Base-by-base conservation (phyloP, 2,329 filamentous ascomycete genomes). In the Ophiostoma novo-ulmi region DNA sequence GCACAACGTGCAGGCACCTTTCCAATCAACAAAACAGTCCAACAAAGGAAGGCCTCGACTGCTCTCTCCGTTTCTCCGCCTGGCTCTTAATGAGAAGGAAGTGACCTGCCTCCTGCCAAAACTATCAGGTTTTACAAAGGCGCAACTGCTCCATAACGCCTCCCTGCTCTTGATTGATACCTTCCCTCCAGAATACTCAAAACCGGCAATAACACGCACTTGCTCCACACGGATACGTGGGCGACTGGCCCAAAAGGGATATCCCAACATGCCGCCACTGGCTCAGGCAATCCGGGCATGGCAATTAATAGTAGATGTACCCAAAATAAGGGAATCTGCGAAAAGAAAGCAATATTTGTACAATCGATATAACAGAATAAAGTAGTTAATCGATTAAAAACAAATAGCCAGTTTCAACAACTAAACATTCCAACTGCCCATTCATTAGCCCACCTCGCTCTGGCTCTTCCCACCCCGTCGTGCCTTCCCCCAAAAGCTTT, bases 261-360 rank as follows among this genome's bases (percentile, higher is more conserved):
- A 69, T 71, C 70, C 70, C 70, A 71, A 71, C 70, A 67, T 67
- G 64, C 70, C 68, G 68, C 68, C 70, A 70, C 68, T 44, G 31
- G 26, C 52, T n/a, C 38, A 55, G 64, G 14, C 20, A 71, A 31
- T 69, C 22, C 70, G 39, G 39, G 67, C 39, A 69, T 63, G 20
- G n/a, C 39, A 61, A 11, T 71, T 36, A 31, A 41, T 2, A 58
- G 31, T 44, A n/a, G 58, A 64, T 36, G 5, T 35, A 35, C 5
- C 13, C 1, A 38, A 22, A 22, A 63, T 6, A 26, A 13, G 13
- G 36, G 1, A 48, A 20, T 20, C 17, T 7, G 17, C 17, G 4
- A 48, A n/a, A 20, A 36, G 31, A 8, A 36, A 36, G 17, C 5
- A 44, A 31, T 44, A n/a, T n/a, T n/a, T n/a, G n/a, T n/a, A 52